A percentile compares a stretch with the other conserved stretches of the same genome.
These are phyloP conservation scores for Marasmius tenuissimus DNA, from an alignment of 1,284 basidiomycete genomes.

Conservation along the genomic window DNA sequence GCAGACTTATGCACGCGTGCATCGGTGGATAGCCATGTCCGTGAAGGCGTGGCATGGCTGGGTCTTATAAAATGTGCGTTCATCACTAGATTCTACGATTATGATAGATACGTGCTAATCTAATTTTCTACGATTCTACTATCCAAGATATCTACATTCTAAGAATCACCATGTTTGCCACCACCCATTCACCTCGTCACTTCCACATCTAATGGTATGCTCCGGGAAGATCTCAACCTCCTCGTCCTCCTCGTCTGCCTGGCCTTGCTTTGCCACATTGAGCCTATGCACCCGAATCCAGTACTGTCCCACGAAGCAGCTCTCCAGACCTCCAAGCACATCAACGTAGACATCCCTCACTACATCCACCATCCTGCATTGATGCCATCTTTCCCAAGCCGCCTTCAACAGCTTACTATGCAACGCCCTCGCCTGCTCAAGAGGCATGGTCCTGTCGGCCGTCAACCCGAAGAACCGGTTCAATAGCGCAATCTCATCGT, in stretches of 20 bases:
- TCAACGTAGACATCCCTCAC: conserved; percentile 18
- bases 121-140: too few relatives aligned
- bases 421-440: conserved; percentile 11
- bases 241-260: background rate
- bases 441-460: background rate
- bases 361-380: conserved; percentile 20
- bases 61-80: too few relatives aligned
- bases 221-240: background rate
- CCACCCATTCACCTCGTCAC: background rate
- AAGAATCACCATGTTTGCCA: background rate
- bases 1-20: too few relatives aligned
- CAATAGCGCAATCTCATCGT: conserved; percentile 17
- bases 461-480: conserved; percentile 5
- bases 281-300: conserved; percentile 9
- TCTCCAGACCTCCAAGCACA: conserved; percentile 20
- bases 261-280: background rate
- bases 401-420: conserved; percentile 17
- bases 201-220: background rate
- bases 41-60: too few relatives aligned
- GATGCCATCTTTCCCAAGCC: conserved; percentile 33
- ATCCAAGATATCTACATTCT: background rate
- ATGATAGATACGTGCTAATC: background rate
- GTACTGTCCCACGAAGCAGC: conserved; percentile 27
- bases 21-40: too few relatives aligned
- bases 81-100: background rate